These are phyloP conservation scores for Globisporangium uncinulatum DNA, from an alignment of 352 stramenopile genomes.

Conservation along the genomic window DNA sequence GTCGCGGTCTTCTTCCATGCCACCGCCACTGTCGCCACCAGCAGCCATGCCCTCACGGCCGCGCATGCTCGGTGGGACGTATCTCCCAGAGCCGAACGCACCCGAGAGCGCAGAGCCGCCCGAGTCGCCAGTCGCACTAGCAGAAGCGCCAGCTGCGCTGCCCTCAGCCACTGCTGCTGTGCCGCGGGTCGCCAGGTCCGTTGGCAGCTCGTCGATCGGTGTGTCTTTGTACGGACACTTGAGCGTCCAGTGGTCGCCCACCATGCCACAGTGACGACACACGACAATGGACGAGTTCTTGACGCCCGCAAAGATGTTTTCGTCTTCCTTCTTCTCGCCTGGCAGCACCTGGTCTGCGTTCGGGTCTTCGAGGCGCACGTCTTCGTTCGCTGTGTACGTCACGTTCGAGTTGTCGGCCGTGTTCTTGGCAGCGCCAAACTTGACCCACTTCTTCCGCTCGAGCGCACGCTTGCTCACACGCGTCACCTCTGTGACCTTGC, in stretches of 20 bases:
- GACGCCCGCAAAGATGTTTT: slow-evolving; percentile 83
- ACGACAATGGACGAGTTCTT: slow-evolving; percentile 88
- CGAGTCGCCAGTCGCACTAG: slow-evolving; percentile 13
- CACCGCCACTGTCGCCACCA: slow-evolving; percentile 12
- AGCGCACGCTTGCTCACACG: slow-evolving; percentile 79
- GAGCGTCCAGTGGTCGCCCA: slow-evolving; percentile 87
- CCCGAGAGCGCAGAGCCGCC: slow-evolving; percentile 52
- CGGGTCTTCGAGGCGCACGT: slow-evolving; percentile 76
- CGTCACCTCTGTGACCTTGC: slow-evolving; percentile 82
- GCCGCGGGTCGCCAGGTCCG: slow-evolving; percentile 53
- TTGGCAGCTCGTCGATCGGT: slow-evolving; percentile 67
- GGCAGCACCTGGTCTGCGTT: slow-evolving; percentile 84
- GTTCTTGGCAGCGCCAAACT: slow-evolving; percentile 77
- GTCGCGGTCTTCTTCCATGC: slow-evolving; percentile 61
- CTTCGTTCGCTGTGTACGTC: slow-evolving; percentile 83
- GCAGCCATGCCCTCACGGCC: slow-evolving; percentile 31
- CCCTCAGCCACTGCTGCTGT: slow-evolving; percentile 25
- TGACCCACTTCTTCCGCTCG: slow-evolving; percentile 79
- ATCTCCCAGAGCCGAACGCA: slow-evolving; percentile 81
- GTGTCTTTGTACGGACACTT: slow-evolving; percentile 91
- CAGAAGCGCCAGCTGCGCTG: slow-evolving; percentile 5
- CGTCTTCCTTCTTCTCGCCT: slow-evolving; percentile 86
- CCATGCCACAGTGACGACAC: slow-evolving; percentile 88
- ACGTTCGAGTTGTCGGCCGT: slow-evolving; percentile 78
- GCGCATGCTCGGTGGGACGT: slow-evolving; percentile 81